Base-by-base conservation (phyloP, 495 filamentous ascomycete species). In the Penicillium canescens region DNA sequence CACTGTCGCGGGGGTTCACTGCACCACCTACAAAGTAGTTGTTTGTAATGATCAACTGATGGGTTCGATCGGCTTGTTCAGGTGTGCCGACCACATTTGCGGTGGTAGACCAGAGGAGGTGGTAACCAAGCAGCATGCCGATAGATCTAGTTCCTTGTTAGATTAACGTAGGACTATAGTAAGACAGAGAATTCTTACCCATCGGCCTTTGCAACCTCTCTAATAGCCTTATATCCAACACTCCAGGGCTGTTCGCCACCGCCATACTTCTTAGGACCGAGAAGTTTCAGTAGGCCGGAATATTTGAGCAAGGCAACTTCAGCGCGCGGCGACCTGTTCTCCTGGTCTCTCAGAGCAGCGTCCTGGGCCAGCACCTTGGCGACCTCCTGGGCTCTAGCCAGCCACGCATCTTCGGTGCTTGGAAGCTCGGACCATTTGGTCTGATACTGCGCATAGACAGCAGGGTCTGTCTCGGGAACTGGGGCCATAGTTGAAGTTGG, bases 21-120 rank as follows among this genome's bases (percentile, higher is more conserved):
- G 82, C 83, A n/a, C 74, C 83, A 16, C 83, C 82, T 23, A 86
- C 71, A 51, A 82, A 85, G 66, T 82, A 83, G 63, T 85, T 85
- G 57, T 80, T 80, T 36, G 68, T 52, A 53, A 82, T 76, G 54
- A 85, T 83, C 42, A 76, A 49, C 43, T 79, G 59, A 42, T 81
- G 72, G 26, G 68, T 68, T 12, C 76, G 75, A n/a, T 82, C 78
- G 21, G 67, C 68, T 61, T 85, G 83, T 43, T 82, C 76, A 1
- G 73, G 63, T 0, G 73, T 82, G 1, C 83, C 83, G 10, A 85
- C 78, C 4, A 85, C 68, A 51, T 72, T 73, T 4, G 79, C 77
- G 0, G 80, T 84, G 18, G 73, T 79, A 0, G 78, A 80, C 83
- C 82, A 86, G 36, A 85, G 74, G 6, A 86, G 71, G 56, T 86